phyloP scores from a whole-genome alignment of 495 filamentous ascomycete genomes.

The Penicillium soppii region DNA sequence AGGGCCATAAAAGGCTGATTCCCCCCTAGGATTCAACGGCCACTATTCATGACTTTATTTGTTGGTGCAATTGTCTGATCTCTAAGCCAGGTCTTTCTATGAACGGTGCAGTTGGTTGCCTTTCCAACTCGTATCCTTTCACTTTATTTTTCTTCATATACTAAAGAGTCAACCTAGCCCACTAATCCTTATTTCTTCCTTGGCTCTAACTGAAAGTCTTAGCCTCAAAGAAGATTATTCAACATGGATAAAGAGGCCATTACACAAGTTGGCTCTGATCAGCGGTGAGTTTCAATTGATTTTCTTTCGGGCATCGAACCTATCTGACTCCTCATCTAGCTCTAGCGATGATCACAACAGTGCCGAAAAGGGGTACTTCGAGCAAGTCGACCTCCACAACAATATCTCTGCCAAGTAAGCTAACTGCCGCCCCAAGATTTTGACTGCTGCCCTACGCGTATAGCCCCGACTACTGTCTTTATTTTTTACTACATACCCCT shows the following conservation, averaged over 20 bases:
- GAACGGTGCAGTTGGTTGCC: not conserved
- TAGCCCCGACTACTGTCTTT: too few species aligned
- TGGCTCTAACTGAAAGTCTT: not conserved
- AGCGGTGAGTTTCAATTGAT: not conserved
- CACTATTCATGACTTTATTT: not conserved
- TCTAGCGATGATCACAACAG: conserved; percentile 18
- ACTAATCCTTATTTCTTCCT: not conserved
- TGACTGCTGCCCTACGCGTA: too few species aligned
- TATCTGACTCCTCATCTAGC: conserved; percentile 9
- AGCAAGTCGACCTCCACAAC: conserved; percentile 49
- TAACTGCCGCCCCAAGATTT: too few species aligned
- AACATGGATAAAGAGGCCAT: conserved; percentile 14
- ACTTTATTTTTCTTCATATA: not conserved
- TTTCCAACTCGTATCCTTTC: not conserved
- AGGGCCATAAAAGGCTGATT: conserved; percentile 15
- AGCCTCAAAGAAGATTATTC: not conserved
- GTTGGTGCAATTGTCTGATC: not conserved
- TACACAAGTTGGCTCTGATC: not conserved
- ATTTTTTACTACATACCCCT: not conserved
- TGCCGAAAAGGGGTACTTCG: conserved; percentile 33
- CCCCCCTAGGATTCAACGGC: not conserved
- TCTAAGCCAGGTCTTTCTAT: not conserved
- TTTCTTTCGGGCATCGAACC: not conserved
- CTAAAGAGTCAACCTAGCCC: not conserved
- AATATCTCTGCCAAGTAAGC: conserved; percentile 51